Conservation (phyloP, 805 yeast species). For the Cyberlindnera mycetangii region DNA sequence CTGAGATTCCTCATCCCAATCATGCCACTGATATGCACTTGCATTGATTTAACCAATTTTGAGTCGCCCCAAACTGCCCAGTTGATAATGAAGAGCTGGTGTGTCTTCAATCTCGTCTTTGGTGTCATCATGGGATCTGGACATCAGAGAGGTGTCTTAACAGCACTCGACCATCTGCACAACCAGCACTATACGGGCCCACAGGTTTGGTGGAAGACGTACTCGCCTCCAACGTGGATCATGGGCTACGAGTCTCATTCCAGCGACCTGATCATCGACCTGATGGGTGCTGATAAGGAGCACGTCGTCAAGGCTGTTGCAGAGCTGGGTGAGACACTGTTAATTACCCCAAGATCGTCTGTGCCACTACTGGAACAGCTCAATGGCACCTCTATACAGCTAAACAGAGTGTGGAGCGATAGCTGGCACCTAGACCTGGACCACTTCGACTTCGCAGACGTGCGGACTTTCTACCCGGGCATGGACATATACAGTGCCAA, state of each 20-base stretch:
- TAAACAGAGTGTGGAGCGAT: conserved; percentile 35
- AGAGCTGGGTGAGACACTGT: conserved; percentile 14
- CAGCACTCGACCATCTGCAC: conserved; percentile 48
- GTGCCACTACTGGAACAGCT: conserved; percentile 18
- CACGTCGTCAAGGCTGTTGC: conserved; percentile 26
- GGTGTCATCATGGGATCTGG: conserved; percentile 69
- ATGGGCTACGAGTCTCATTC: conserved; percentile 29
- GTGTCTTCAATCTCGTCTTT: conserved; percentile 58
- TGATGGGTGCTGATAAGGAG: conserved; percentile 42
- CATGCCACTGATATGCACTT: conserved; percentile 64
- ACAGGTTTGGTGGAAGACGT: conserved; percentile 90
- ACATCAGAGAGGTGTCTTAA: conserved; percentile 90
- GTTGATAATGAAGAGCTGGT: conserved; percentile 43
- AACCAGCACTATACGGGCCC: conserved; percentile 32
- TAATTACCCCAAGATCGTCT: conserved; percentile 28
- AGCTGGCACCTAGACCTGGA: conserved; percentile 66
- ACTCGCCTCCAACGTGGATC: conserved; percentile 91
- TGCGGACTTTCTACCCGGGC: conserved; percentile 57
- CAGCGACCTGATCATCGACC: conserved; percentile 36
- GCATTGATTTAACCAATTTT: conserved; percentile 44
- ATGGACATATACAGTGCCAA: conserved; percentile 48
- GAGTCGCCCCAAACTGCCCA: conserved; percentile 18
- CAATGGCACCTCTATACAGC: conserved; percentile 8
- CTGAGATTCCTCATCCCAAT: conserved; percentile 81
- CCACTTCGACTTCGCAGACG: conserved; percentile 55